A percentile compares a stretch with the other conserved stretches of the same genome.
Evolutionary conservation across 306 rosid species (phyloP).

Genomic region (Quercus cerris): DNA sequence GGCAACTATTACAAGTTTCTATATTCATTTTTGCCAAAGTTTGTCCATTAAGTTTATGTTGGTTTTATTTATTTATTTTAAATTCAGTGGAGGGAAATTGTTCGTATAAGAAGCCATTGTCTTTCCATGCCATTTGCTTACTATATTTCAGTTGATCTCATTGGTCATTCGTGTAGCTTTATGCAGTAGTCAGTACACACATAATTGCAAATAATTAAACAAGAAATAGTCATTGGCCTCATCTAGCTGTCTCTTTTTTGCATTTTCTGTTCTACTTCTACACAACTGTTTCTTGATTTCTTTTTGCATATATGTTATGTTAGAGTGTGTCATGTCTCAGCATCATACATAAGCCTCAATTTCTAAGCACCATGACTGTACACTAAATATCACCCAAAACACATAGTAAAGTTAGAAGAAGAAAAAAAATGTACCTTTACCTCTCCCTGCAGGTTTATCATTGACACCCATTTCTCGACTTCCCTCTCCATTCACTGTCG

Average conservation of each 20-base stretch:
- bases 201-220: neutral
- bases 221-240: neutral
- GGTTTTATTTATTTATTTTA: too few species aligned
- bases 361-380: too few species aligned
- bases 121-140: neutral
- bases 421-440: constrained; percentile 27
- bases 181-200: neutral
- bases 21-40: neutral
- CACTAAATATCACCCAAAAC: neutral
- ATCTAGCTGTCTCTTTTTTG: constrained; percentile 29
- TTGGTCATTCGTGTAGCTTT: neutral
- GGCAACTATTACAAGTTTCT: neutral
- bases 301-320: neutral
- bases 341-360: neutral
- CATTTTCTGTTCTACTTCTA: constrained; percentile 59
- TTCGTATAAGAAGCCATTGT: too few species aligned
- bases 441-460: constrained; percentile 19
- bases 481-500: constrained; percentile 4
- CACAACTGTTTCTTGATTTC: constrained; percentile 3
- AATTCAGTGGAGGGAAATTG: too few species aligned
- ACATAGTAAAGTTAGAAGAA: neutral
- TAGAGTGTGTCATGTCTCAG: neutral
- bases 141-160: neutral
- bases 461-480: constrained; percentile 12
- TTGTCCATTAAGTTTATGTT: neutral